phyloP scores from a whole-genome alignment of 2,329 filamentous ascomycete species.

The Talaromyces sp. region DNA sequence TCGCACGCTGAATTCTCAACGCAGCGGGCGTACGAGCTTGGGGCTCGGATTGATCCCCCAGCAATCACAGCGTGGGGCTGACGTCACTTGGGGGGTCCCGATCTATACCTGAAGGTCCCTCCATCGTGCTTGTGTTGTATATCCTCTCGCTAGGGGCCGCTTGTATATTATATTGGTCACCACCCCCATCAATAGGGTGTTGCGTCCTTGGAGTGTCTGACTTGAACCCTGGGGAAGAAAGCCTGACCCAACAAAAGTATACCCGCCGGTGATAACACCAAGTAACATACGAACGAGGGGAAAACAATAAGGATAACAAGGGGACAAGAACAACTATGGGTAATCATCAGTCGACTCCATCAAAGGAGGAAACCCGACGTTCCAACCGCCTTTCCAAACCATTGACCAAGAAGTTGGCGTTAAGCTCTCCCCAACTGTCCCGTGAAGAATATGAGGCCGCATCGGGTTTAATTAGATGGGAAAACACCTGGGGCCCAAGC shows the following conservation, averaged over 20 bases:
- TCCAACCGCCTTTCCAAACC: slow-evolving; percentile 43
- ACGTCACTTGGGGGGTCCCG: slow-evolving; percentile 23
- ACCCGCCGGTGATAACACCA: no score
- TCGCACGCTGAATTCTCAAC: slow-evolving; percentile 24
- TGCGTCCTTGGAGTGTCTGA: not conserved
- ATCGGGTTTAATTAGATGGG: slow-evolving; percentile 31
- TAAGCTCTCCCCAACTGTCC: slow-evolving; percentile 16
- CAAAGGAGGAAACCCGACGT: slow-evolving; percentile 35
- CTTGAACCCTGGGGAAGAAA: not conserved
- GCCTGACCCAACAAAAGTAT: not conserved
- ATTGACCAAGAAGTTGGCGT: slow-evolving; percentile 28
- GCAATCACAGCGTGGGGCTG: slow-evolving; percentile 24
- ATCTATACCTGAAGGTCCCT: slow-evolving; percentile 15
- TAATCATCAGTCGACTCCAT: slow-evolving; percentile 37
- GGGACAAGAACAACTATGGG: slow-evolving; percentile 34
- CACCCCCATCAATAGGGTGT: slow-evolving; percentile 3
- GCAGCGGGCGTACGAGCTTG: slow-evolving; percentile 20
- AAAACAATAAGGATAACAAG: not conserved
- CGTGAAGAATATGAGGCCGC: slow-evolving; percentile 8
- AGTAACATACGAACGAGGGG: not conserved
- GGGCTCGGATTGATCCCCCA: slow-evolving; percentile 25
- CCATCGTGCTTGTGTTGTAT: not conserved
- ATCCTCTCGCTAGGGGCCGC: not conserved
- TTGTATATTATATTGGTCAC: slow-evolving; percentile 16
- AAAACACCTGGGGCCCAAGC: slow-evolving; percentile 37